Base-by-base conservation (phyloP, 2,329 filamentous ascomycete species). In the Colletotrichum sp. region DNA sequence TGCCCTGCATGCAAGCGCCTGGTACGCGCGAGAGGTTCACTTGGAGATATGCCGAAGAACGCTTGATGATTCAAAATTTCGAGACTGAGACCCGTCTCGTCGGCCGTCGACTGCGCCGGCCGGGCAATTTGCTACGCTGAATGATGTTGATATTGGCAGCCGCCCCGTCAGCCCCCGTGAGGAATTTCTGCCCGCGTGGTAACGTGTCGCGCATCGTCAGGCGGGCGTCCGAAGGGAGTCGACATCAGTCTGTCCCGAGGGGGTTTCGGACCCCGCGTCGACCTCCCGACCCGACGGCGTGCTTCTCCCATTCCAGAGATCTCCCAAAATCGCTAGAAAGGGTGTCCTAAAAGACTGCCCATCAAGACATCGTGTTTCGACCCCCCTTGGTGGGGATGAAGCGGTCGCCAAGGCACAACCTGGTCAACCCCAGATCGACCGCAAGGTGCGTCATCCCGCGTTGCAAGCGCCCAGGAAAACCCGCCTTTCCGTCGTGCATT, bases 361-460 rank as follows among this genome's bases (percentile, higher is more conserved):
- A 49, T 49, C 67, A 39, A 66, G 72, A 72, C 36, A 65, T 15
- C 15, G 16, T 64, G 59, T 76, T 69, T 52, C 70, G 68, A 61
- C 32, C 25, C 44, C 55, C 32, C 19, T 39, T 3, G 22, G 34
- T 68, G 27, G n/a, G 30, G 36, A 6, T 29, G 44, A 49, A 49
- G 57, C n/a, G 25, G 32, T 44, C 39, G 39, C 39, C 39, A 44
- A 44, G 69, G n/a, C 52, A 65, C 70, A 44, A n/a, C 44, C 52
- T 29, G 63, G 34, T 49, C 57, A 29, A 65, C 57, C 73, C 57
- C 64, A 61, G 70, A 69, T 57, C 32, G 73, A 69, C 73, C 73
- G 32, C 57, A 22, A 29, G 15, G 49, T 73, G 70, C 73, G 73
- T 76, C 73, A 76, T 76, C 70, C 70, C 64, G 64, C 57, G 34